phyloP scores from a whole-genome alignment of 2,329 filamentous ascomycete genomes.

The Elsinoe australis region DNA sequence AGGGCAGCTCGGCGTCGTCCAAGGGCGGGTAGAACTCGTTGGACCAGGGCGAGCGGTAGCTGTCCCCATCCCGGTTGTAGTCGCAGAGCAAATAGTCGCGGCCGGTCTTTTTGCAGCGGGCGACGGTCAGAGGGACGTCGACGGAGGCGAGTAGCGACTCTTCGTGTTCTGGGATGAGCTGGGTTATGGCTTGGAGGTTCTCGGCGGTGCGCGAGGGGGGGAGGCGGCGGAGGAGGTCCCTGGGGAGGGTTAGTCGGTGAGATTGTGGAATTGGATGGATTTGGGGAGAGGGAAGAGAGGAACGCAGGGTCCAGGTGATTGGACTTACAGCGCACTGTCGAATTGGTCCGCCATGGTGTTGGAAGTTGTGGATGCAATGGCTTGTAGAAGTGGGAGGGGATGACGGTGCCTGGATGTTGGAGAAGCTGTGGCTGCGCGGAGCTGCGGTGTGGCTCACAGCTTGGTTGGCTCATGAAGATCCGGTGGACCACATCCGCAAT shows the following conservation, averaged over 20 bases:
- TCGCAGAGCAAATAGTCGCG: slow-evolving; percentile 97
- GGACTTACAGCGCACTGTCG: slow-evolving; percentile 19
- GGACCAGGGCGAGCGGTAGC: slow-evolving; percentile 96
- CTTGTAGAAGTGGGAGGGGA: neutral
- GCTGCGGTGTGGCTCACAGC: neutral
- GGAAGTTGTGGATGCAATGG: neutral
- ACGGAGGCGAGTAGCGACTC: slow-evolving; percentile 97
- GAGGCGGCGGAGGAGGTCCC: slow-evolving; percentile 94
- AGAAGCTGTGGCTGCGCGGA: neutral
- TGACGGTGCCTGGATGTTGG: neutral
- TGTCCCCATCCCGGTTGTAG: slow-evolving; percentile 98
- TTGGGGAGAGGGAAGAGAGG: neutral
- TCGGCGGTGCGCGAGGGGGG: slow-evolving; percentile 85
- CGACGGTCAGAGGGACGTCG: slow-evolving; percentile 83
- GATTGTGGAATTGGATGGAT: too few species aligned
- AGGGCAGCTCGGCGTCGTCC: slow-evolving; percentile 69
- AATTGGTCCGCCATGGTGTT: slow-evolving; percentile 21
- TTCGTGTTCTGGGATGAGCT: slow-evolving; percentile 80
- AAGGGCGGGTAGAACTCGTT: slow-evolving; percentile 95
- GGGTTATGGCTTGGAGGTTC: slow-evolving; percentile 84
- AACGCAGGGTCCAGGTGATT: neutral
- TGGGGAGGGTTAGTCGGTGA: slow-evolving; percentile 37
- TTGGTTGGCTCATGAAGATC: too few species aligned
- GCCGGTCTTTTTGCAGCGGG: slow-evolving; percentile 77
- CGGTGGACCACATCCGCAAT: too few species aligned